A percentile compares a stretch with the other conserved stretches of the same genome.
Evolutionary conservation across 169 alveolate species (phyloP).

Genomic region (Toxoplasma gondii): DNA sequence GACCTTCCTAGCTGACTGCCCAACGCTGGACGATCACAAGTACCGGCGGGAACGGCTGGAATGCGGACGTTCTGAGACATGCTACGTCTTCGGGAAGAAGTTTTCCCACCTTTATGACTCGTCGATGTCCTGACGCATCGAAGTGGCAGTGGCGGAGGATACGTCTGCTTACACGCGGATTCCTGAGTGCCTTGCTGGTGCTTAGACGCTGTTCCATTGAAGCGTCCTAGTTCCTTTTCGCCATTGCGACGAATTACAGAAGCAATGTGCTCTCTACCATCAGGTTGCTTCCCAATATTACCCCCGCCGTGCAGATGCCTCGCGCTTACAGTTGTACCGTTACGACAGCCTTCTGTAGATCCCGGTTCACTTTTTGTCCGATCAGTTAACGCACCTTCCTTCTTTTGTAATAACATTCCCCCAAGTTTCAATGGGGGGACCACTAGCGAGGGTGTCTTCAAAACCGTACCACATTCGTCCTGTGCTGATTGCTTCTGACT

Average conservation of each 20-base stretch:
- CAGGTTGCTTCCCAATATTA: not conserved
- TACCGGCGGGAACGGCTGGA: not conserved
- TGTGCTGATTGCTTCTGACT: no score
- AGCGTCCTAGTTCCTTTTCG: not conserved
- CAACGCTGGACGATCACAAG: no score
- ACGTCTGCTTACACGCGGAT: not conserved
- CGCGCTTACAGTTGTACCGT: no score
- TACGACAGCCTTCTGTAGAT: no score
- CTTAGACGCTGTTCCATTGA: not conserved
- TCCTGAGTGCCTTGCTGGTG: not conserved
- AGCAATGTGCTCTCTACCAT: not conserved
- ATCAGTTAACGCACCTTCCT: no score
- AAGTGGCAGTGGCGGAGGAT: conserved; percentile 18
- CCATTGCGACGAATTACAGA: not conserved
- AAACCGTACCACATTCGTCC: no score
- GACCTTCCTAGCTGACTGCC: no score
- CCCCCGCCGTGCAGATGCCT: no score
- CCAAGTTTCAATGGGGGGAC: no score
- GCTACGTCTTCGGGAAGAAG: not conserved
- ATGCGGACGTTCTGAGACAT: not conserved
- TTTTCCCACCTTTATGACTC: not conserved
- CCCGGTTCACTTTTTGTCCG: no score
- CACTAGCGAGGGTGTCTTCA: no score
- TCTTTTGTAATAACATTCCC: no score
- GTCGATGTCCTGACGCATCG: not conserved